These are phyloP conservation scores for Madurella fahalii DNA, from an alignment of 2,329 filamentous ascomycete genomes.

Conservation along the genomic window DNA sequence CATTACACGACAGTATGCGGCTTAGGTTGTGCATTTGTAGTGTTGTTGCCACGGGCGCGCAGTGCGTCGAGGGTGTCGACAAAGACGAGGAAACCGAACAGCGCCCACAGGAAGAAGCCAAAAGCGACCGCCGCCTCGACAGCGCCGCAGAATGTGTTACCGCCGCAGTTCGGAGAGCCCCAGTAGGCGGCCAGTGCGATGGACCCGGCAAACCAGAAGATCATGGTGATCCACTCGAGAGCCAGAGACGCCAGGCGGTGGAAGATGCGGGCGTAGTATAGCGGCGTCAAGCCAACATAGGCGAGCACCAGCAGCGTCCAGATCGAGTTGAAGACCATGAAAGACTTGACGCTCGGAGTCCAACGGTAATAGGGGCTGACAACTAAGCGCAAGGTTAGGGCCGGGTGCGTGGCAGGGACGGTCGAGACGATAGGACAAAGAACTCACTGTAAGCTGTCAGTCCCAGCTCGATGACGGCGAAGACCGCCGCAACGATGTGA, in stretches of 20 bases:
- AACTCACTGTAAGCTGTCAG: constrained; percentile 65
- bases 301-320: constrained; percentile 71
- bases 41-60: constrained; percentile 1
- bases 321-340: constrained; percentile 73
- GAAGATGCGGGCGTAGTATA: constrained; percentile 56
- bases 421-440: not conserved
- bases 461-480: constrained; percentile 71
- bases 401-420: constrained; percentile 3
- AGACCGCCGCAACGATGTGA: constrained; percentile 62
- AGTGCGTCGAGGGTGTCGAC: constrained; percentile 16
- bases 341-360: constrained; percentile 60
- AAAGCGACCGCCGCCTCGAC: constrained; percentile 63
- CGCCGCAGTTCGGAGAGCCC: constrained; percentile 49
- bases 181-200: constrained; percentile 70
- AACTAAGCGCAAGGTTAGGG: constrained; percentile 41
- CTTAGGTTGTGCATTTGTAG: constrained; percentile 6
- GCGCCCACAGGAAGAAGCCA: constrained; percentile 39
- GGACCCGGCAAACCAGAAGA: constrained; percentile 89
- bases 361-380: constrained; percentile 38
- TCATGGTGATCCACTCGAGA: constrained; percentile 67
- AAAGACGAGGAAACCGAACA: constrained; percentile 20
- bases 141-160: constrained; percentile 52
- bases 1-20: constrained; percentile 12
- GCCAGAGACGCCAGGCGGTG: constrained; percentile 63
- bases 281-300: constrained; percentile 66